Percentiles rank a stretch among this genome's conserved stretches.
Conservation (phyloP, 2,329 filamentous ascomycete genomes). For the Trichoderma koningiopsis region DNA sequence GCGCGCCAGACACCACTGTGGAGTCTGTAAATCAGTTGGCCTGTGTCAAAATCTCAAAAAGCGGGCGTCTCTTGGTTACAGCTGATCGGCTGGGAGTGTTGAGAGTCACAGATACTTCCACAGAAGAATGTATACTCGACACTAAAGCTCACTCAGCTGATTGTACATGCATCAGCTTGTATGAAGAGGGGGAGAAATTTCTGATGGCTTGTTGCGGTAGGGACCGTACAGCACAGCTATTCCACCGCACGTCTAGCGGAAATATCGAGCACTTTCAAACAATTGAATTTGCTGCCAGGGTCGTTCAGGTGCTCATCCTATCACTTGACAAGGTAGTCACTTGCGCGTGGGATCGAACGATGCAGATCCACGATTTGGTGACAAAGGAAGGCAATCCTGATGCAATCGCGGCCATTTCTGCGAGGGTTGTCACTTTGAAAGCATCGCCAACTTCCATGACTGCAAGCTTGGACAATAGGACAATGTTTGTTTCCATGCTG, state of each 20-base stretch:
- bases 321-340: conserved; percentile 77
- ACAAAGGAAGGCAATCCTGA: conserved; percentile 66
- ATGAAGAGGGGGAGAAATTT: conserved; percentile 60
- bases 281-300: conserved; percentile 86
- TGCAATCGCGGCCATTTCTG: conserved; percentile 74
- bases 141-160: conserved; percentile 86
- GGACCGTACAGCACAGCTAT: conserved; percentile 93
- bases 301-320: conserved; percentile 74
- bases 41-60: conserved; percentile 60
- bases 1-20: conserved; percentile 58
- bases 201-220: conserved; percentile 82
- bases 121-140: conserved; percentile 64
- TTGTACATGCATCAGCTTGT: conserved; percentile 77
- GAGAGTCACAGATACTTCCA: conserved; percentile 65
- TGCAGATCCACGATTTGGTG: conserved; percentile 79
- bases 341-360: conserved; percentile 82
- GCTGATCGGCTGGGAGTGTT: conserved; percentile 88
- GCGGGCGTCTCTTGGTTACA: conserved; percentile 70
- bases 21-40: conserved; percentile 61
- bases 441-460: conserved; percentile 85
- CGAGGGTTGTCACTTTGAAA: conserved; percentile 78
- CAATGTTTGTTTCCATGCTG: conserved; percentile 60
- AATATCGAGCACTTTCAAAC: conserved; percentile 83
- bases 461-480: conserved; percentile 62
- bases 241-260: conserved; percentile 59